These are phyloP conservation scores for Thyridium curvatum DNA, from an alignment of 2,329 filamentous ascomycete genomes.

Conservation along the genomic window DNA sequence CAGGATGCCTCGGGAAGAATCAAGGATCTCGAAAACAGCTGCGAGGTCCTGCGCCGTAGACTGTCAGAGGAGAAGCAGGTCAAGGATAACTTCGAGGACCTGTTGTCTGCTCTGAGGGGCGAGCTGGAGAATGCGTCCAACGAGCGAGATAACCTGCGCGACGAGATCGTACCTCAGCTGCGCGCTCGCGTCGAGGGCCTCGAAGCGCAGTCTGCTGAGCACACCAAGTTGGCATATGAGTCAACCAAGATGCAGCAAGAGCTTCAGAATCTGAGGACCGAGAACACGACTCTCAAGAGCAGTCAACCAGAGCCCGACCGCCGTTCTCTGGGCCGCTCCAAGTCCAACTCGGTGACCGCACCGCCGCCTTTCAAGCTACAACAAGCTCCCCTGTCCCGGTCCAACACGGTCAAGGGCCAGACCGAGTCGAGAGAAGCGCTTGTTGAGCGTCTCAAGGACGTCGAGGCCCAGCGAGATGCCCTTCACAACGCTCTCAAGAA, in stretches of 20 bases:
- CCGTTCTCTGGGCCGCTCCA: slow-evolving; percentile 23
- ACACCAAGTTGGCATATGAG: slow-evolving; percentile 70
- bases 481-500: slow-evolving; percentile 82
- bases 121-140: slow-evolving; percentile 79
- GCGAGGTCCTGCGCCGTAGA: slow-evolving; percentile 78
- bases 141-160: slow-evolving; percentile 85
- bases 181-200: slow-evolving; percentile 71
- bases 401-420: slow-evolving; percentile 47
- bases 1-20: slow-evolving; percentile 53
- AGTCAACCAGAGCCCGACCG: slow-evolving; percentile 24
- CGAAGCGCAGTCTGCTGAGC: slow-evolving; percentile 66
- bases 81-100: slow-evolving; percentile 90
- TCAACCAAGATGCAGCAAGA: slow-evolving; percentile 84
- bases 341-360: slow-evolving; percentile 32
- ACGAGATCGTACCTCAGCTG: slow-evolving; percentile 79
- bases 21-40: slow-evolving; percentile 69
- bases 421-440: slow-evolving; percentile 61
- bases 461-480: slow-evolving; percentile 85
- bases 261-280: slow-evolving; percentile 45
- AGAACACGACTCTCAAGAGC: slow-evolving; percentile 53
- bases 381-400: slow-evolving; percentile 36
- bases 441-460: slow-evolving; percentile 79
- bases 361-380: slow-evolving; percentile 20
- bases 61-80: slow-evolving; percentile 78
- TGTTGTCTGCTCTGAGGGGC: slow-evolving; percentile 74